Conservation (phyloP, 2,329 filamentous ascomycete species). For the Pseudogymnoascus sp. region DNA sequence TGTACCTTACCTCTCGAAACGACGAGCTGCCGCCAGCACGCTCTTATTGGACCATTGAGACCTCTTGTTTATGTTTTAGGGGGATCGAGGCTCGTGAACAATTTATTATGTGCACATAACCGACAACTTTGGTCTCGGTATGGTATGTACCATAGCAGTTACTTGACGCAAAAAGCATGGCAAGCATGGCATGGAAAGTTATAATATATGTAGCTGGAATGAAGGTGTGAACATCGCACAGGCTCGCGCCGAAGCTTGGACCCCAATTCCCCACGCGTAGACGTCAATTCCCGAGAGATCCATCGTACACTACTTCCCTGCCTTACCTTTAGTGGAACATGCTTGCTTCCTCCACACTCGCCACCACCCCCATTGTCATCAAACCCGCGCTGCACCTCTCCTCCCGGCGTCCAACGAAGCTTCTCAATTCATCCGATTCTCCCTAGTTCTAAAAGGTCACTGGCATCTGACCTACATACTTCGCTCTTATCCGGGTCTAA, state of each 20-base stretch:
- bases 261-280: conserved; percentile 7
- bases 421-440: conserved; percentile 4
- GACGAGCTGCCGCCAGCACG: not conserved
- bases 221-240: not conserved
- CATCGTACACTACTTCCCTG: conserved; percentile 8
- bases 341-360: conserved; percentile 9
- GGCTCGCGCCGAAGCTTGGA: not conserved
- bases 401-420: conserved; percentile 3
- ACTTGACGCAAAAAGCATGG: not conserved
- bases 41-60: not conserved
- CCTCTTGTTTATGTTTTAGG: conserved; percentile 5
- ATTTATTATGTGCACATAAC: not conserved
- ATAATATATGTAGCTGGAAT: not conserved
- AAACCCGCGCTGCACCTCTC: conserved; percentile 6
- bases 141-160: not conserved
- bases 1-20: conserved; percentile 6
- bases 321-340: conserved; percentile 10
- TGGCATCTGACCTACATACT: conserved; percentile 5
- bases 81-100: conserved; percentile 4
- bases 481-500: conserved; percentile 4
- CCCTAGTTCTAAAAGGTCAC: not conserved
- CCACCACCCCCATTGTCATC: conserved; percentile 9
- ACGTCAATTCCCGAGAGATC: conserved; percentile 10
- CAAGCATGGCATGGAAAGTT: not conserved
- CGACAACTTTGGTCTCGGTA: not conserved